Percentiles rank a stretch among this genome's conserved stretches.
These are phyloP conservation scores for Quercus lobata DNA, from an alignment of 331 rosid genomes.

Conservation along the genomic window DNA sequence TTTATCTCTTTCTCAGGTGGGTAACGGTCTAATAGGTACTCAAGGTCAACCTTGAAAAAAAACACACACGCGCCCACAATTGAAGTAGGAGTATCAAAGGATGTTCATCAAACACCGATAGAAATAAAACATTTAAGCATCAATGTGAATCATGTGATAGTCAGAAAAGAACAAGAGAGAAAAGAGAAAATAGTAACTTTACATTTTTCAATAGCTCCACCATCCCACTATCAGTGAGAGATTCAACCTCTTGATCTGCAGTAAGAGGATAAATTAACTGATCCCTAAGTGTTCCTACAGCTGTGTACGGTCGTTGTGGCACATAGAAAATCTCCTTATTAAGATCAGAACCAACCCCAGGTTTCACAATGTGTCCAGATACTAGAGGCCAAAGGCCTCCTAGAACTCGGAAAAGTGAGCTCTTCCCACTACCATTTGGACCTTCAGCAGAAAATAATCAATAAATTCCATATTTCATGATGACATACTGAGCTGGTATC, in stretches of 20 bases:
- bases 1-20: slow-evolving; percentile 84
- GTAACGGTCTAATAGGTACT: slow-evolving; percentile 89
- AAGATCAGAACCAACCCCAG: slow-evolving; percentile 97
- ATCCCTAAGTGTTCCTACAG: slow-evolving; percentile 97
- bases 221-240: slow-evolving; percentile 81
- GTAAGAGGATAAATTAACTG: slow-evolving; percentile 96
- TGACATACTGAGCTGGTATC: not conserved
- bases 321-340: slow-evolving; percentile 98
- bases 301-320: slow-evolving; percentile 99
- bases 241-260: slow-evolving; percentile 66
- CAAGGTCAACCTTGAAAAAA: slow-evolving; percentile 85
- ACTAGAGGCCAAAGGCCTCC: slow-evolving; percentile 99
- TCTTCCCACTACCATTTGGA: slow-evolving; percentile 99
- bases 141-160: not conserved
- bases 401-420: slow-evolving; percentile 96
- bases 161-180: slow-evolving; percentile 9
- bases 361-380: slow-evolving; percentile 92
- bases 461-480: not conserved
- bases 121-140: slow-evolving; percentile 3
- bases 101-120: slow-evolving; percentile 5
- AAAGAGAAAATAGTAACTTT: slow-evolving; percentile 16
- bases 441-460: slow-evolving; percentile 53
- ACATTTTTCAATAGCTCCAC: slow-evolving; percentile 88
- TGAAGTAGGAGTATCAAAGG: slow-evolving; percentile 16
- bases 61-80: not conserved